These are phyloP conservation scores for Apostasia shenzhenica DNA, from an alignment of 106 monocot genomes.

Conservation along the genomic window DNA sequence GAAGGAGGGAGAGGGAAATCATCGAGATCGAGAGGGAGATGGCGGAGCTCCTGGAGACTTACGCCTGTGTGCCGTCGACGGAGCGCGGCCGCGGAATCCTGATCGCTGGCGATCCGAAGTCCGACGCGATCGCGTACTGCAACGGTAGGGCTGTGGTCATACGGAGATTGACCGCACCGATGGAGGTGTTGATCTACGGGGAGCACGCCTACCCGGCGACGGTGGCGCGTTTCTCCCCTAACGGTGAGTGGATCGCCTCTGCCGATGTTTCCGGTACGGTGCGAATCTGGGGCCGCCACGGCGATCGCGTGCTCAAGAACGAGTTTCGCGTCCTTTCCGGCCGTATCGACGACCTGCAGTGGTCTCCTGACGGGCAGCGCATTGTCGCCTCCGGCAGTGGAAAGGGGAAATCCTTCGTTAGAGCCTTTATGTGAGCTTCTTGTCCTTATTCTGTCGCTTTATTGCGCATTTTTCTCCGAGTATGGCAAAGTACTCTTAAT, in stretches of 20 bases:
- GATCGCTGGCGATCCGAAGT: constrained; percentile 74
- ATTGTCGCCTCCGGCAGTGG: constrained; percentile 92
- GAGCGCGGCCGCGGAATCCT: constrained; percentile 97
- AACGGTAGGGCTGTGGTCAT: constrained; percentile 86
- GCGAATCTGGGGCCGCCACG: constrained; percentile 88
- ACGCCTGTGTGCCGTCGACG: constrained; percentile 80
- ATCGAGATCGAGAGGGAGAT: constrained; percentile 13
- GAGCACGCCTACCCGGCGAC: constrained; percentile 85
- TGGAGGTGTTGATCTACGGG: constrained; percentile 58
- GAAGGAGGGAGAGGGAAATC: too few species aligned
- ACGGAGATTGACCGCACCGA: constrained; percentile 53
- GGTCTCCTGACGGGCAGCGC: constrained; percentile 82
- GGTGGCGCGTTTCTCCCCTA: constrained; percentile 89
- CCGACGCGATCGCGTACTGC: constrained; percentile 72
- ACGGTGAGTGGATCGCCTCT: constrained; percentile 99
- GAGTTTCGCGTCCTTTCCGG: constrained; percentile 93
- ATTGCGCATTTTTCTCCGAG: background rate
- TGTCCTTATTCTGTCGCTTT: background rate
- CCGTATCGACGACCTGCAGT: constrained; percentile 90
- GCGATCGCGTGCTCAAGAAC: constrained; percentile 89
- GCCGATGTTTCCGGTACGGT: constrained; percentile 85
- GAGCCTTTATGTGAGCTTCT: constrained; percentile 80
- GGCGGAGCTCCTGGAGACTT: constrained; percentile 80
- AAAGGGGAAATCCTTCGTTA: constrained; percentile 90
- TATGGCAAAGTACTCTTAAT: too few species aligned